Evolutionary conservation across 1,284 basidiomycete genomes (phyloP).

Genomic region (Agroathelia rolfsii): DNA sequence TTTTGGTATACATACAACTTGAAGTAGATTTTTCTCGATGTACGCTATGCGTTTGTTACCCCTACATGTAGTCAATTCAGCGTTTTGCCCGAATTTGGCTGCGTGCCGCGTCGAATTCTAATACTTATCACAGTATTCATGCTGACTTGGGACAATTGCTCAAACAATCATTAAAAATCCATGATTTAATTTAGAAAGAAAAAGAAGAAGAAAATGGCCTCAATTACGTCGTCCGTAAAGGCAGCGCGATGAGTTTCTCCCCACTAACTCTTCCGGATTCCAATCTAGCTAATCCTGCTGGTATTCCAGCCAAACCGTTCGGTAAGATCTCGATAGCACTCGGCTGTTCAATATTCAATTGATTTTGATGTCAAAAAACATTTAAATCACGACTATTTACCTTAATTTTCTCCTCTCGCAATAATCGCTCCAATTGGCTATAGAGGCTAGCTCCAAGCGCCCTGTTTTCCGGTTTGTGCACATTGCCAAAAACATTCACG

Average conservation of each 20-base stretch:
- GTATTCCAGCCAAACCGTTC: slow-evolving; percentile 18
- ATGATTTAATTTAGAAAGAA: too few species aligned
- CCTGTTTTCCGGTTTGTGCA: slow-evolving; percentile 5
- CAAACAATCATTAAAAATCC: too few species aligned
- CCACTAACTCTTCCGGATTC: slow-evolving; percentile 17
- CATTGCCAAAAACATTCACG: slow-evolving; percentile 8
- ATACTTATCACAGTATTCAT: too few species aligned
- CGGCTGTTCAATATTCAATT: slow-evolving; percentile 12
- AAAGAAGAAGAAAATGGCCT: too few species aligned
- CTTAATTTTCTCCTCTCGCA: slow-evolving; percentile 12
- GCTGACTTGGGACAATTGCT: too few species aligned
- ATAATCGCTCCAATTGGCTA: slow-evolving; percentile 9
- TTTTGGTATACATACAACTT: too few species aligned
- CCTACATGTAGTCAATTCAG: too few species aligned
- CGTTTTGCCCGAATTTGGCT: too few species aligned
- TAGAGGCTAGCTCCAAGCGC: slow-evolving; percentile 10
- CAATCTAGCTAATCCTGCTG: slow-evolving; percentile 16
- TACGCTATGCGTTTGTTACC: too few species aligned
- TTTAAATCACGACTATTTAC: slow-evolving; percentile 4
- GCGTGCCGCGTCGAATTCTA: too few species aligned
- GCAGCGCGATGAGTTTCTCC: slow-evolving; percentile 19
- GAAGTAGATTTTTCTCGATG: too few species aligned
- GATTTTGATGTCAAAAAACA: not conserved
- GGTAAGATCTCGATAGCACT: slow-evolving; percentile 20
- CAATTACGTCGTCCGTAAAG: slow-evolving; percentile 18